Evolutionary conservation across 495 filamentous ascomycete species (phyloP).

Genomic region (Entonaema liquescens): DNA sequence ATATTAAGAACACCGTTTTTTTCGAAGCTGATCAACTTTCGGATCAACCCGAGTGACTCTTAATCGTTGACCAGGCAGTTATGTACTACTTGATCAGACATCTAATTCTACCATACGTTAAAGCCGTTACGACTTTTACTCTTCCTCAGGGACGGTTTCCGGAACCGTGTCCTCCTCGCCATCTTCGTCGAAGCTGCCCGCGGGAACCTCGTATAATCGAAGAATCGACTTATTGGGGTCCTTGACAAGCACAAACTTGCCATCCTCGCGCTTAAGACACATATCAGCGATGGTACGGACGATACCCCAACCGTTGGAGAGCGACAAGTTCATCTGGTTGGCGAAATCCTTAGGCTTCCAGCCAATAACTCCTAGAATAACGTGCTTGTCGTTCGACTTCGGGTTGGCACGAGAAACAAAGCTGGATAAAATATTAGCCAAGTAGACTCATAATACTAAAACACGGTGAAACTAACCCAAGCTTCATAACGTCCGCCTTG

Average conservation of each 20-base stretch:
- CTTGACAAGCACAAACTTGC: conserved; percentile 77
- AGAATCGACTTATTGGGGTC: conserved; percentile 96
- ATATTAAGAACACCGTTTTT: conserved; percentile 3
- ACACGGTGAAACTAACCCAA: conserved; percentile 68
- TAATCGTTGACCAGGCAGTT: background rate
- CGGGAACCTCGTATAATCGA: conserved; percentile 89
- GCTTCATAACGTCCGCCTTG: conserved; percentile 96
- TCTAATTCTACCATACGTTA: too few species aligned
- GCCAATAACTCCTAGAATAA: conserved; percentile 92
- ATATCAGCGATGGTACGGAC: conserved; percentile 97
- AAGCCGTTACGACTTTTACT: conserved; percentile 26
- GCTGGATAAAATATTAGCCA: conserved; percentile 53
- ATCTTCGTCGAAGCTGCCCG: conserved; percentile 79
- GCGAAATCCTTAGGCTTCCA: conserved; percentile 98
- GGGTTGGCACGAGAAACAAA: conserved; percentile 95
- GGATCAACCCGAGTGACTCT: background rate
- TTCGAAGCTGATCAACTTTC: background rate
- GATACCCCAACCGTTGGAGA: conserved; percentile 98
- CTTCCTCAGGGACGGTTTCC: conserved; percentile 46
- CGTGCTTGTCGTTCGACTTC: conserved; percentile 86
- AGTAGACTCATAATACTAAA: background rate
- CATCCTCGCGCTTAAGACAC: conserved; percentile 74
- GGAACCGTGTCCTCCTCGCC: conserved; percentile 50
- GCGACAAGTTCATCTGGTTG: conserved; percentile 94
- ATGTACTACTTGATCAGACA: conserved; percentile 5